These are phyloP conservation scores for Pisolithus tinctorius DNA, from an alignment of 768 basidiomycete genomes.

Conservation along the genomic window DNA sequence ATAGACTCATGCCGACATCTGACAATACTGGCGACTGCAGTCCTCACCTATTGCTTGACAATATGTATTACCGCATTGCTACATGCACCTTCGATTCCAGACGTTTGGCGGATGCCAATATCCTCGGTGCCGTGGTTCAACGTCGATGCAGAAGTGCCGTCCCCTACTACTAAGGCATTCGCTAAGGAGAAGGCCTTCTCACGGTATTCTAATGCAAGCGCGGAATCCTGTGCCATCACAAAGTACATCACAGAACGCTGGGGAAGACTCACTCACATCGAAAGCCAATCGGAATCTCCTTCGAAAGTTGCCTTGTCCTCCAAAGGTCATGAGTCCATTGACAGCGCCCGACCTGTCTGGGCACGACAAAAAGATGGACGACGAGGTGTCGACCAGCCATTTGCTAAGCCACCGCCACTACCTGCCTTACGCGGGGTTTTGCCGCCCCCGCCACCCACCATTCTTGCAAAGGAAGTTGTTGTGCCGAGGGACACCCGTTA, in stretches of 20 bases:
- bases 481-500: constrained; percentile 25
- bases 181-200: constrained; percentile 7
- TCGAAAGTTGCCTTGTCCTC: constrained; percentile 15
- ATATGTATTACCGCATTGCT: constrained; percentile 41
- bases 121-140: constrained; percentile 56
- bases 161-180: constrained; percentile 4
- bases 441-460: constrained; percentile 28
- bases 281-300: constrained; percentile 12
- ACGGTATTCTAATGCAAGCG: constrained; percentile 7
- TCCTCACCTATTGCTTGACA: constrained; percentile 48
- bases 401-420: constrained; percentile 25
- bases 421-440: constrained; percentile 14
- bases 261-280: constrained; percentile 20
- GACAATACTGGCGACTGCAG: constrained; percentile 22
- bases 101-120: constrained; percentile 49
- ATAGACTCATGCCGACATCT: not conserved
- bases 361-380: constrained; percentile 33
- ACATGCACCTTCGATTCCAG: constrained; percentile 37
- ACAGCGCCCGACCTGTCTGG: constrained; percentile 41
- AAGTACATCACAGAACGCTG: constrained; percentile 26
- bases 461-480: constrained; percentile 17
- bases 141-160: constrained; percentile 1
- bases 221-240: constrained; percentile 17
- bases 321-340: constrained; percentile 13
- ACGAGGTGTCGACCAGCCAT: constrained; percentile 56